Base-by-base conservation (phyloP, 2,329 filamentous ascomycete species). In the Pyricularia sp. region DNA sequence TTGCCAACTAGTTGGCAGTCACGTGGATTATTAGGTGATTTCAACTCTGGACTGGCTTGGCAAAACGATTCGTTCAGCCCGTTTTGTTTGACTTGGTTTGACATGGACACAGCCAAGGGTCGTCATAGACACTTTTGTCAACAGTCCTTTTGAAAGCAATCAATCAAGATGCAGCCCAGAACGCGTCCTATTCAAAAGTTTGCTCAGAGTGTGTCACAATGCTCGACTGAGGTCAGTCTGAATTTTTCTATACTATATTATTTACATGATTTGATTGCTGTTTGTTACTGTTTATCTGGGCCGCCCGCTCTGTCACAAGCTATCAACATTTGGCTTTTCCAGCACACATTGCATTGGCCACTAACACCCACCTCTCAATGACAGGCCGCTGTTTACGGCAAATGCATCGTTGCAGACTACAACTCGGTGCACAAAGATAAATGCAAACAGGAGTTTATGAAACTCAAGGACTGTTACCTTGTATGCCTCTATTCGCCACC, bases 391-490 rank as follows among this genome's bases (percentile, higher is more conserved):
- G 80, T 84, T 13, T 99, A 97, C 72, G 94, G 93, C 69, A 93
- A 92, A 80, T 99, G 94, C 74, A 87, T 99, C 68, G 84, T 93
- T 63, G 85, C 86, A 53, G 93, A 97, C 73, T 97, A 96, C 77
- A 93, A 93, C 73, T 85, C 91, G 4, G 85, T 96, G 3, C 84
- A 92, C 70, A 96, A 96, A 73, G 91, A 97, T 73, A 94, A 94
- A 80, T 99, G 94, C 72, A 81, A 82, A 4, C 86, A 85, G 66
- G 92, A 97, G 72, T 97, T 99, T 70, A 79, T 94, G 75, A 86
- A 79, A 69, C 75, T 97, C 62, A 96, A 96, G 74, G 82, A 96
- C 69, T 97, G 93, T 73, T 96, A 91, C 73, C 72, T 96, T 72
- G 93, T 96, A 80, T 71, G 83, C 65, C n/a, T 33, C 35, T 63